Evolutionary conservation across 441 rosid genomes (phyloP).

Genomic region (Geranium incanum): DNA sequence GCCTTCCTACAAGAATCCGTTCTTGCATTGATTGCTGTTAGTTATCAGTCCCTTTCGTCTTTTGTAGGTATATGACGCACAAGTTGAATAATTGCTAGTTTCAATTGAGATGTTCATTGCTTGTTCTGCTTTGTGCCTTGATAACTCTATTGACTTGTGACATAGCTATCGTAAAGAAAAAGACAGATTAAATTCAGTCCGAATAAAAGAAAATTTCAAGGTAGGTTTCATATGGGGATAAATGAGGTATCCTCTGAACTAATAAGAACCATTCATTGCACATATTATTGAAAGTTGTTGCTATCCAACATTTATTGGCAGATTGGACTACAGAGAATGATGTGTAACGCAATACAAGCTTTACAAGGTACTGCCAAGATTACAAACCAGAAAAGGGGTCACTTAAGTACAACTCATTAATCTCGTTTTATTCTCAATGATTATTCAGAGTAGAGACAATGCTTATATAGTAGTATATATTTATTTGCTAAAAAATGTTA

Average conservation of each 20-base stretch:
- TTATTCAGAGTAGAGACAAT: constrained; percentile 1
- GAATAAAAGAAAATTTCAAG: not conserved
- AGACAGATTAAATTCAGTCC: not conserved
- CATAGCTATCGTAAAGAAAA: not conserved
- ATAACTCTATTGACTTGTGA: no score
- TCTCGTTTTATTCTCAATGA: constrained; percentile 17
- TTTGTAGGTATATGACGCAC: not conserved
- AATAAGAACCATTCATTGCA: constrained; percentile 17
- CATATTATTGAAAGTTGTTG: constrained; percentile 16
- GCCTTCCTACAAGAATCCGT: not conserved
- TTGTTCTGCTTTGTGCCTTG: no score
- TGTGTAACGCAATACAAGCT: constrained; percentile 17
- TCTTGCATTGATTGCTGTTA: not conserved
- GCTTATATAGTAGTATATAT: not conserved
- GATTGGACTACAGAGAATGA: constrained; percentile 21
- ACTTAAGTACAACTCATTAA: constrained; percentile 18
- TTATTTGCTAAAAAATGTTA: not conserved
- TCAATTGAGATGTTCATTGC: no score
- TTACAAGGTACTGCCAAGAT: constrained; percentile 11
- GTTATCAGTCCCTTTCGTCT: not conserved
- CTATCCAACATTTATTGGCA: constrained; percentile 23
- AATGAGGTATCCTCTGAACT: not conserved
- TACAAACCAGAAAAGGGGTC: constrained; percentile 8
- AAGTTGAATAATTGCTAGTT: not conserved
- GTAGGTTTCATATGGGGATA: not conserved